These are phyloP conservation scores for Xylaria nigripes DNA, from an alignment of 495 filamentous ascomycete species.

Conservation along the genomic window DNA sequence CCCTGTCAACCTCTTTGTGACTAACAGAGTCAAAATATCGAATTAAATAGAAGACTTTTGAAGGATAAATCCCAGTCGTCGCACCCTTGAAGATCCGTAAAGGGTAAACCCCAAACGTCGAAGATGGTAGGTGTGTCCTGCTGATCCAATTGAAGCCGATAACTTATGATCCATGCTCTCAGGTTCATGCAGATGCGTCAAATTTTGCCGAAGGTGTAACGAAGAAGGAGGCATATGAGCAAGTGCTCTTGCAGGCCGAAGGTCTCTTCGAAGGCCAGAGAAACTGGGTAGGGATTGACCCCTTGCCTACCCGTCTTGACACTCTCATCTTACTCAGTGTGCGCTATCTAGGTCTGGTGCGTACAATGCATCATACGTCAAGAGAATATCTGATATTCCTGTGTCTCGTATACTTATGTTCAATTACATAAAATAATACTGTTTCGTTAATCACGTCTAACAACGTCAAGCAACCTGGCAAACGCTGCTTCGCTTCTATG, in stretches of 20 bases:
- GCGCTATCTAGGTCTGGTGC: conserved; percentile 18
- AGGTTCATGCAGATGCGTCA: conserved; percentile 86
- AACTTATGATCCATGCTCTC: conserved; percentile 6
- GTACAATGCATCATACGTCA: conserved; percentile 14
- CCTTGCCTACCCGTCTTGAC: neutral
- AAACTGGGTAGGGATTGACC: conserved; percentile 65
- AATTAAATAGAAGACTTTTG: neutral
- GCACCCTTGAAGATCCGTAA: too few relatives aligned
- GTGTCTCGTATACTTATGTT: neutral
- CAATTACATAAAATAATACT: neutral
- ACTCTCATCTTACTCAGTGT: conserved; percentile 1
- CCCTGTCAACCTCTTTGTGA: neutral
- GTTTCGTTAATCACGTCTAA: neutral
- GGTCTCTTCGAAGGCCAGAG: conserved; percentile 69
- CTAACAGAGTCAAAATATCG: neutral
- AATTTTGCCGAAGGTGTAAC: conserved; percentile 57
- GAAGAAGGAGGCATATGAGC: conserved; percentile 69
- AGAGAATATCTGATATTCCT: neutral
- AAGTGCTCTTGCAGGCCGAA: conserved; percentile 62
- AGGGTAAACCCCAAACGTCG: neutral
- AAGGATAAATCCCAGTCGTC: neutral
- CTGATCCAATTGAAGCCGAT: neutral
- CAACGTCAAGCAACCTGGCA: conserved; percentile 60
- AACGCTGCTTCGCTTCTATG: conserved; percentile 79
- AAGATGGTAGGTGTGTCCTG: neutral